A percentile compares a stretch with the other conserved stretches of the same genome.
Conservation (phyloP, 2,329 filamentous ascomycete species). For the Xylariaceae sp. region DNA sequence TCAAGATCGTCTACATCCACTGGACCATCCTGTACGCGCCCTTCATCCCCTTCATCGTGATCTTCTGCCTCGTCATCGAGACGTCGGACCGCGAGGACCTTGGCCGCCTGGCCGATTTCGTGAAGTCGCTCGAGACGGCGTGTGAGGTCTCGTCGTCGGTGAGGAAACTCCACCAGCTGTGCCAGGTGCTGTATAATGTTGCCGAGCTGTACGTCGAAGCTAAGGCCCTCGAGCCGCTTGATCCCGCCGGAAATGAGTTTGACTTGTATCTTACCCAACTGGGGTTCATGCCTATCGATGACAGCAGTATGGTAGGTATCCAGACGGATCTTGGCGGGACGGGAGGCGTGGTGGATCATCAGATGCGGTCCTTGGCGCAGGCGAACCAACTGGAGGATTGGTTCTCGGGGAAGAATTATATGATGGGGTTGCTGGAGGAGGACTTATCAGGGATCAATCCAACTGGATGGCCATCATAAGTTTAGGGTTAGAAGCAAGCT, state of each 20-base stretch:
- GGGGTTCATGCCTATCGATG: slow-evolving; percentile 41
- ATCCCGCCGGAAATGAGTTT: slow-evolving; percentile 39
- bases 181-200: slow-evolving; percentile 63
- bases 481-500: background rate
- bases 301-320: slow-evolving; percentile 8
- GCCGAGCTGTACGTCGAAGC: slow-evolving; percentile 65
- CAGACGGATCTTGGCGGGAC: slow-evolving; percentile 9
- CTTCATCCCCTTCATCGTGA: slow-evolving; percentile 59
- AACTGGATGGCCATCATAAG: slow-evolving; percentile 32
- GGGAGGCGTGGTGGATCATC: slow-evolving; percentile 15
- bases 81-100: slow-evolving; percentile 50
- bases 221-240: slow-evolving; percentile 46
- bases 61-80: slow-evolving; percentile 58
- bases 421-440: slow-evolving; percentile 43
- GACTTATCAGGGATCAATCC: slow-evolving; percentile 41
- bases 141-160: slow-evolving; percentile 54
- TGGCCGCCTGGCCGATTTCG: slow-evolving; percentile 56
- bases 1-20: slow-evolving; percentile 51
- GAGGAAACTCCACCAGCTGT: slow-evolving; percentile 61
- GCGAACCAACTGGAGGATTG: slow-evolving; percentile 43
- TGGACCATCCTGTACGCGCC: slow-evolving; percentile 57
- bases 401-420: slow-evolving; percentile 43
- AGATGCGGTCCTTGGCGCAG: slow-evolving; percentile 31
- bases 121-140: slow-evolving; percentile 56
- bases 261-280: slow-evolving; percentile 43